phyloP scores from a whole-genome alignment of 2,329 filamentous ascomycete genomes.

The Hypoxylon sp. region DNA sequence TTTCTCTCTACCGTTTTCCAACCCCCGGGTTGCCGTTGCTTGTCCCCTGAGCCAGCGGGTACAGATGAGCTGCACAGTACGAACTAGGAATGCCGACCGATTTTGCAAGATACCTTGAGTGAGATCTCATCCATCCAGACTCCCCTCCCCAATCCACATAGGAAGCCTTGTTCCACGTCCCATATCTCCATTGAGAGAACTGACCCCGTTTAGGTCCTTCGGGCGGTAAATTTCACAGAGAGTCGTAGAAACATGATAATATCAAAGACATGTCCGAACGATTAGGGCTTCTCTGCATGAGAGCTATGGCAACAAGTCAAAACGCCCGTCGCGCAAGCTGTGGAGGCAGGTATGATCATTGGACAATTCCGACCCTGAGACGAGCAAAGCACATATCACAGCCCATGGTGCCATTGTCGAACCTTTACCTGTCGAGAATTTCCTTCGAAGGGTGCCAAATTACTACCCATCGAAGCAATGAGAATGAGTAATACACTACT shows the following conservation, averaged over 20 bases:
- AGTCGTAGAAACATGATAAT: conserved; percentile 9
- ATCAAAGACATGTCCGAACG: conserved; percentile 7
- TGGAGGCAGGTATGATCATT: conserved; percentile 22
- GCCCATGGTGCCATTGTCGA: conserved; percentile 17
- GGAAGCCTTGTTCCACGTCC: conserved; percentile 25
- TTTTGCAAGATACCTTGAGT: conserved; percentile 15
- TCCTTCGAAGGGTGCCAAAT: not conserved
- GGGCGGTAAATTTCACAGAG: conserved; percentile 1
- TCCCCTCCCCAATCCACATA: conserved; percentile 24
- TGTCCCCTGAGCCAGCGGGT: conserved; percentile 20
- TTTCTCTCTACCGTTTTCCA: conserved; percentile 10
- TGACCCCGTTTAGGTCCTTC: conserved; percentile 12
- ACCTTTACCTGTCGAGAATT: conserved; percentile 4
- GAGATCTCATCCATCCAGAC: conserved; percentile 24
- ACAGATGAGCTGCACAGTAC: conserved; percentile 38
- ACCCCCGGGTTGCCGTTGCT: conserved; percentile 22
- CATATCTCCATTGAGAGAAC: conserved; percentile 24
- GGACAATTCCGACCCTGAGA: conserved; percentile 22
- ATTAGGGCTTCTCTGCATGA: conserved; percentile 13
- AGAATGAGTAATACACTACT: not conserved
- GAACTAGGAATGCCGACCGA: conserved; percentile 24
- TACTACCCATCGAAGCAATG: conserved; percentile 4
- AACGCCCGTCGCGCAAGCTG: conserved; percentile 10
- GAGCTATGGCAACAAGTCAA: conserved; percentile 15
- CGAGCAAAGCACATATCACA: conserved; percentile 16